phyloP scores from a whole-genome alignment of 1,139 yeast genomes.

The Maudiozyma humilis region DNA sequence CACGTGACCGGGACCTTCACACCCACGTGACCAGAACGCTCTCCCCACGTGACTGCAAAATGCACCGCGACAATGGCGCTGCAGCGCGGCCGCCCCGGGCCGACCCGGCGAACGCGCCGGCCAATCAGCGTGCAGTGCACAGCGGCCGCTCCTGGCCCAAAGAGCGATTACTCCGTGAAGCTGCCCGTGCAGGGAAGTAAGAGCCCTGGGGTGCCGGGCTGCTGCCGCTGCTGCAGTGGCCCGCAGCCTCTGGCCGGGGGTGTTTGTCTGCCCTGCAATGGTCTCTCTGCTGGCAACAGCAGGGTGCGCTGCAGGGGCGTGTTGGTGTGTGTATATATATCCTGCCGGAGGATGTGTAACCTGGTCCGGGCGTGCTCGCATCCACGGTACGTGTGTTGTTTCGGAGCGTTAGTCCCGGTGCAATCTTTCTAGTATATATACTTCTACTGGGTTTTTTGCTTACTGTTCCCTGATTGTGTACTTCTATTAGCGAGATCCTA shows the following conservation, averaged over 20 bases:
- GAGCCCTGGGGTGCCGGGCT: not conserved
- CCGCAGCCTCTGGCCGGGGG: too few relatives aligned
- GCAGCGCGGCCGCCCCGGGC: not conserved
- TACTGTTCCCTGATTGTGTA: too few relatives aligned
- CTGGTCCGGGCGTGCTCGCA: not conserved
- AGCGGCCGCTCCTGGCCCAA: not conserved
- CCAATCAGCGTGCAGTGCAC: slow-evolving; percentile 1
- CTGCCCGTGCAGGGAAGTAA: not conserved
- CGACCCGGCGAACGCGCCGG: not conserved
- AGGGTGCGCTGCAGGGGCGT: too few relatives aligned
- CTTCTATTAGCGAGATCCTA: too few relatives aligned
- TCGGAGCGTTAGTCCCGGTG: too few relatives aligned
- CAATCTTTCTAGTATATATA: too few relatives aligned
- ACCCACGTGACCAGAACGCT: not conserved
- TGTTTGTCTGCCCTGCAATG: too few relatives aligned
- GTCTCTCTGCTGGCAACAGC: not conserved
- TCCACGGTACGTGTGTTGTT: too few relatives aligned
- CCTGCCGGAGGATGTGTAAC: not conserved
- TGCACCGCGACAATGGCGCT: not conserved
- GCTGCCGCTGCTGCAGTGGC: not conserved
- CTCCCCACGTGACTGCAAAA: too few relatives aligned
- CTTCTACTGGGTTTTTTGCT: too few relatives aligned
- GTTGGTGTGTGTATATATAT: not conserved
- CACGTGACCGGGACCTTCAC: slow-evolving; percentile 1
- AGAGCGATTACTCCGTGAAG: not conserved